Evolutionary conservation across 176 grass and related monocot species (phyloP).

Genomic region (Lolium multiflorum): DNA sequence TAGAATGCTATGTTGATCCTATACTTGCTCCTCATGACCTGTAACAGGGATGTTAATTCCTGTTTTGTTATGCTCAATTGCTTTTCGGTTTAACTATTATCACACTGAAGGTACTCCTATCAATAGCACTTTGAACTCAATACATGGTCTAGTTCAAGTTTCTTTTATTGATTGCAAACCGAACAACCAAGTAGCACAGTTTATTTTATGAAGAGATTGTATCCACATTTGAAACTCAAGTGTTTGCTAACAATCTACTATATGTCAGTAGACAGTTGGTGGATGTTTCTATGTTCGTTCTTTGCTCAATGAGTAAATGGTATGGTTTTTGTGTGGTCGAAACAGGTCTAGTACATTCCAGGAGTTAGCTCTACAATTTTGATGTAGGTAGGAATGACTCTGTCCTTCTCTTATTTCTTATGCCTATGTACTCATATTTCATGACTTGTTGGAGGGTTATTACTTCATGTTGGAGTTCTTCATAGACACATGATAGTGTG

Average conservation of each 20-base stretch:
- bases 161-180: background rate
- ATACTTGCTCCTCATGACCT: background rate
- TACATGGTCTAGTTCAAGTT: background rate
- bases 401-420: background rate
- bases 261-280: background rate
- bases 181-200: background rate
- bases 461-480: background rate
- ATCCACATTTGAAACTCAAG: background rate
- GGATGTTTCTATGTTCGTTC: background rate
- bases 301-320: background rate
- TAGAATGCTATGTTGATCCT: background rate
- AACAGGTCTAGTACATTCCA: background rate
- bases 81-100: slow-evolving; percentile 1
- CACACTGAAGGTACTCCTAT: background rate
- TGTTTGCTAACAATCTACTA: background rate
- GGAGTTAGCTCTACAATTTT: background rate
- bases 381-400: background rate
- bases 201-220: background rate
- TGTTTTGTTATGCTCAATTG: background rate
- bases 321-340: background rate
- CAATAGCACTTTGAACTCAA: background rate
- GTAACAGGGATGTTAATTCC: background rate
- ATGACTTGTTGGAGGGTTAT: background rate
- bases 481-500: too few species aligned
- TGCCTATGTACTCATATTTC: background rate